Conservation (phyloP, 1,139 yeast genomes). For the Entelexis sorbosivorans region DNA sequence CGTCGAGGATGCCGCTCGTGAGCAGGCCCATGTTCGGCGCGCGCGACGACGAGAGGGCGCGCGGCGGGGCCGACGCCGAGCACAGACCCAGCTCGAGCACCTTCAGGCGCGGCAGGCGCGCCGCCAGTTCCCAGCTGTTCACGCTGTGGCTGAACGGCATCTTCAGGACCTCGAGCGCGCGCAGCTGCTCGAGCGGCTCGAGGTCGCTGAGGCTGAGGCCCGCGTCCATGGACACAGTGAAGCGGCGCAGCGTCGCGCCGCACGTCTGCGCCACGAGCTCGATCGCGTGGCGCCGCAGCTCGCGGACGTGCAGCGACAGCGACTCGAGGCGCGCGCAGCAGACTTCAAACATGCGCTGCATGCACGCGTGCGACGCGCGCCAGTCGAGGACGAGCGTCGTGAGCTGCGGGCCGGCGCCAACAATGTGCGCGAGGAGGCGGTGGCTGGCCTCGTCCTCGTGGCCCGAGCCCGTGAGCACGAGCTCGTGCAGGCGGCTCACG, state of each 20-base stretch:
- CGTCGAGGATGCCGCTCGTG: constrained; percentile 20
- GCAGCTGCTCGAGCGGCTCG: constrained; percentile 12
- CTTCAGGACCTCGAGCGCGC: constrained; percentile 8
- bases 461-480: constrained; percentile 17
- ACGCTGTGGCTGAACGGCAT: constrained; percentile 20
- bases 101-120: constrained; percentile 11
- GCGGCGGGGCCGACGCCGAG: neutral
- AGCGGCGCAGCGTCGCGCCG: constrained; percentile 1
- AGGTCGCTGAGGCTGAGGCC: constrained; percentile 16
- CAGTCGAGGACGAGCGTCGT: constrained; percentile 13
- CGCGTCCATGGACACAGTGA: constrained; percentile 13
- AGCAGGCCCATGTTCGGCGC: constrained; percentile 18
- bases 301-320: constrained; percentile 13
- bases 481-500: constrained; percentile 12
- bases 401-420: constrained; percentile 8
- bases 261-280: constrained; percentile 3
- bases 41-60: neutral
- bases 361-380: constrained; percentile 10
- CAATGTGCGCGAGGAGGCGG: constrained; percentile 7
- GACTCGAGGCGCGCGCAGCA: constrained; percentile 9
- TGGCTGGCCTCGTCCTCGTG: constrained; percentile 11
- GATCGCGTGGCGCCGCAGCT: constrained; percentile 5
- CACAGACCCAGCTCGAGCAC: constrained; percentile 14
- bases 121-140: constrained; percentile 19
- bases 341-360: neutral